Percentiles rank a stretch among this genome's conserved stretches.
Conservation (phyloP, 2,329 filamentous ascomycete genomes). For the Corynespora cassiicola region DNA sequence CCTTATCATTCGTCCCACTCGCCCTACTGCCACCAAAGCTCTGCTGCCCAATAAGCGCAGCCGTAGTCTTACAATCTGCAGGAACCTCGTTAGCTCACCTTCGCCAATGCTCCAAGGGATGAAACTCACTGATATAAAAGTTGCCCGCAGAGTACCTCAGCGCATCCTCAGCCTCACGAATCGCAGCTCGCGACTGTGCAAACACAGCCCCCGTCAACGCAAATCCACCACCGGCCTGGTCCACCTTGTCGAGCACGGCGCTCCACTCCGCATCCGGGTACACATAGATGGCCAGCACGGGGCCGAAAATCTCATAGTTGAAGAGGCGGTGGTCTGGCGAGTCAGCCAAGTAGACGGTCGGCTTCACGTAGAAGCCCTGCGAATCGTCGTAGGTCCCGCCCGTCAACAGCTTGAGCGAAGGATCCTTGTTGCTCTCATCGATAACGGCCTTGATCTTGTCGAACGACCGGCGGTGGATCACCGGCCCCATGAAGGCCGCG, state of each 20-base stretch:
- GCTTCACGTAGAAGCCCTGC: constrained; percentile 81
- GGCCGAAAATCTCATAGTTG: constrained; percentile 80
- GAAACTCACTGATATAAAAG: constrained; percentile 72
- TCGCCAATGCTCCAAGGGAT: background rate
- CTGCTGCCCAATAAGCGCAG: constrained; percentile 54
- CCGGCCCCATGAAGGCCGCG: constrained; percentile 81
- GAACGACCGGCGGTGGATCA: constrained; percentile 81
- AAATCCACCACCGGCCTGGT: constrained; percentile 71
- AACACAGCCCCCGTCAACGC: constrained; percentile 78
- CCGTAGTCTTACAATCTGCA: constrained; percentile 35
- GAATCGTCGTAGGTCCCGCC: constrained; percentile 78
- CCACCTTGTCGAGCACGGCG: constrained; percentile 63
- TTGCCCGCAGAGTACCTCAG: constrained; percentile 77
- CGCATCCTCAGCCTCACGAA: constrained; percentile 72
- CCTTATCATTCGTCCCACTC: constrained; percentile 63
- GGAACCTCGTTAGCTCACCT: no score
- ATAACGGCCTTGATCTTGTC: constrained; percentile 78
- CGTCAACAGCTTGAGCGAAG: constrained; percentile 71
- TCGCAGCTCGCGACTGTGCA: constrained; percentile 68
- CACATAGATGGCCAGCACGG: constrained; percentile 74
- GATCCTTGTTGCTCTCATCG: constrained; percentile 75
- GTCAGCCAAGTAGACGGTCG: constrained; percentile 77
- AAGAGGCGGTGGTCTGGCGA: constrained; percentile 76
- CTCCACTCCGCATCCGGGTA: constrained; percentile 71
- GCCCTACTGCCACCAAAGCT: constrained; percentile 59